Evolutionary conservation across 257 asterid genomes (phyloP).

Genomic region (Primulina tabacum): DNA sequence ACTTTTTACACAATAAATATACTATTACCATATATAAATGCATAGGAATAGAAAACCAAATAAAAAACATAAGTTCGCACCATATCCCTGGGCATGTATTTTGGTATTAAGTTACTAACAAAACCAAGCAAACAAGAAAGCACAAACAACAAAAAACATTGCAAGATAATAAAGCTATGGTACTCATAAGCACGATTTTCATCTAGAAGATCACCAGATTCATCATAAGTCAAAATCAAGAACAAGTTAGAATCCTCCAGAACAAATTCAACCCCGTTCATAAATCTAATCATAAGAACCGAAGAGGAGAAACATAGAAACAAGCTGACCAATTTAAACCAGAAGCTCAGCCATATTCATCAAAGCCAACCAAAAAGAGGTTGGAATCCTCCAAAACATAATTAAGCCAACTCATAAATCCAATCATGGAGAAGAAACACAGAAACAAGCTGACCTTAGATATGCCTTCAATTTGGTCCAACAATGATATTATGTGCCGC

Average conservation of each 20-base stretch:
- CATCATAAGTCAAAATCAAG: neutral
- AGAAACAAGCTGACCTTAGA: slow-evolving; percentile 67
- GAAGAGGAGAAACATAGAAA: neutral
- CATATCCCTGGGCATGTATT: neutral
- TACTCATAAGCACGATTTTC: neutral
- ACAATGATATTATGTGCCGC: slow-evolving; percentile 88
- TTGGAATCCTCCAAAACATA: slow-evolving; percentile 16
- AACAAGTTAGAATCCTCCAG: neutral
- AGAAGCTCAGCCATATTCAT: slow-evolving; percentile 2
- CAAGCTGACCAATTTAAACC: neutral
- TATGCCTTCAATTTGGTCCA: slow-evolving; percentile 98
- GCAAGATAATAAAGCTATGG: neutral
- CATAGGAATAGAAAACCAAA: neutral
- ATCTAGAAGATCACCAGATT: neutral
- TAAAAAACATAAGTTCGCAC: slow-evolving; percentile 8
- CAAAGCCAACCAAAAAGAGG: slow-evolving; percentile 16
- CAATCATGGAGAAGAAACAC: neutral
- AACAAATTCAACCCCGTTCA: neutral
- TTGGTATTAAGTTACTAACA: neutral
- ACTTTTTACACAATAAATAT: neutral
- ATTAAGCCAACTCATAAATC: slow-evolving; percentile 10
- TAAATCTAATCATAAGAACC: neutral
- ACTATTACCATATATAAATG: neutral
- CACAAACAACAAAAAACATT: slow-evolving; percentile 6
- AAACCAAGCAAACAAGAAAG: slow-evolving; percentile 13